Evolutionary conservation across 1,139 yeast species (phyloP), one percentile per base, ranked within the genome.

Genomic region (Hansenula anomala): DNA sequence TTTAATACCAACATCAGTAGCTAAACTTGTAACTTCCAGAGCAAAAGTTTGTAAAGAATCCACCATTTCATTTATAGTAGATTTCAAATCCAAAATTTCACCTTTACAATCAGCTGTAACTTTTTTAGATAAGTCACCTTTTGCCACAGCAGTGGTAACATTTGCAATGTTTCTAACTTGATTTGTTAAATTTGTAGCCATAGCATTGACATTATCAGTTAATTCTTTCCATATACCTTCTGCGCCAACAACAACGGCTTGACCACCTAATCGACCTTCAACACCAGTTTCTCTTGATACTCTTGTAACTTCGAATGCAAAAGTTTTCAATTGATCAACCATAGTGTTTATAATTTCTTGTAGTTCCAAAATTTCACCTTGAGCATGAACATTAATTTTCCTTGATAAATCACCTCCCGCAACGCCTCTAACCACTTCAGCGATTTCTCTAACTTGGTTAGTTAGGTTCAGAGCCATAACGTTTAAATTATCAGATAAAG

Each of bases 201-300:
- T 86, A 28, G 94, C 86, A 59, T 86, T 86, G 47, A 86, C 96
- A 60, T 87, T 87, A 16, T 90, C 84, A 13, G 95, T 86, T 53
- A 86, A 83, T 57, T 85, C 95, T 56, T 84, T 84, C 96, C 96
- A 86, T 44, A 85, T 68, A n/a, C 96, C 96, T 60, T 86, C 94
- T 17, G 85, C 95, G 61, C 86, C 95, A 42, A 80, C 75, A 28
- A 86, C 95, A 56, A 85, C 92, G 13, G 95, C 95, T 56, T 86
- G 95, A 37, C 86, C 92, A 52, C 95, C 96, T 41, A 87, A 73
- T 58, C 85, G 82, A 63, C 96, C 96, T 57, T 86, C 90, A 39
- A 86, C 85, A 66, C 96, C 96, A 44, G 87, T 95, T 67, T 86
- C 95, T 52, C 87, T 78, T 7, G 96, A 95, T 34, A 87, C 95